Evolutionary conservation across 345 rosid species (phyloP), one percentile per base, ranked within the genome.

Genomic region (Microthlaspi erraticum): DNA sequence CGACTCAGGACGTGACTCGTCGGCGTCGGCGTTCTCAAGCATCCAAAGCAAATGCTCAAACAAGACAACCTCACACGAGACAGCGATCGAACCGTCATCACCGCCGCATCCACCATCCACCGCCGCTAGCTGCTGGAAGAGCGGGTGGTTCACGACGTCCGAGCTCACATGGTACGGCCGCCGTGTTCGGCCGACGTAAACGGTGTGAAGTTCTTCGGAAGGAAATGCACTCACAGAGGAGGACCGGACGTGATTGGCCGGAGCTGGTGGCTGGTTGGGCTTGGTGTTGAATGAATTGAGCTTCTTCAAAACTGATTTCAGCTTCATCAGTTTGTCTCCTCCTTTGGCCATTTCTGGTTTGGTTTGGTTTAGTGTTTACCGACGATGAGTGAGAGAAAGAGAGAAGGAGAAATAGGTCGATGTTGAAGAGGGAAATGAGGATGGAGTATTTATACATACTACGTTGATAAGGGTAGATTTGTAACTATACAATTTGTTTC

Each of bases 1-100:
- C 1, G 98, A 88, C 77, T 90, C 97, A 0, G 86, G 87, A 8
- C 81, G 86, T 14, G 91, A 83, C 64, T 75, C 79, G 39, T 93
- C 92, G 0, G 85, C 93, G 62, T 88, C 92, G 0, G 88, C 91
- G 31, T 86, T 90, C 38, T 88, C 92, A 8, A 93, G 79, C 98
- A 93, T 93, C 98, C 98, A 93, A 29, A 90, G 95, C 79, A 90
- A 73, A 83, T 92, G 98, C 70, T 92, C 98, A 78, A 92, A 92
- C 88, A 92, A 50, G 7, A 93, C 98, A 48, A 93, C 98, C 79
- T 93, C 98, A 36, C 98, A 93, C 5, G 88, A 78, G 7, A 93
- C 88, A 29, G 64, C 79, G 18, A 92, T 59, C 32, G 84, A 61
- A 58, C 82, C 82, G 51, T 78, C 72, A 33, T 75, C 77, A 39